Percentiles rank a stretch among this genome's conserved stretches.
Conservation (phyloP, 2,329 filamentous ascomycete species). For the Pseudogymnoascus sp. region DNA sequence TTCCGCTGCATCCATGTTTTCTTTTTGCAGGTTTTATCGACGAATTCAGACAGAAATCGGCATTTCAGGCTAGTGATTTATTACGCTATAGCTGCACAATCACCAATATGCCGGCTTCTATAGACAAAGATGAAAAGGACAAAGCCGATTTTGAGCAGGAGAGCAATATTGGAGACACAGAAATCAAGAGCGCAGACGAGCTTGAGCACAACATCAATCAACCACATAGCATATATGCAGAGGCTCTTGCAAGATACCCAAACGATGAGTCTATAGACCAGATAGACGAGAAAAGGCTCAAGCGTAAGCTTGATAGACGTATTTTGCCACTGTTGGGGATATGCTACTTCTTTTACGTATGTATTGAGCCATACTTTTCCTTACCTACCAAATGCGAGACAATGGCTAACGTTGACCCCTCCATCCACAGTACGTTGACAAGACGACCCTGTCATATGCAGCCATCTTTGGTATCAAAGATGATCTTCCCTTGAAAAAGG, state of each 20-base stretch:
- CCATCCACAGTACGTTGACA: conserved; percentile 36
- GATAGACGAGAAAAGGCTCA: conserved; percentile 28
- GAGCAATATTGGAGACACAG: neutral
- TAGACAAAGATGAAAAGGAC: neutral
- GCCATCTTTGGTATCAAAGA: conserved; percentile 53
- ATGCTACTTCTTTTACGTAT: conserved; percentile 27
- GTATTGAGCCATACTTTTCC: neutral
- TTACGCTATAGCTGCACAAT: neutral
- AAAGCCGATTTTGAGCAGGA: neutral
- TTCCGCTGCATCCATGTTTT: neutral
- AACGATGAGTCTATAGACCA: conserved; percentile 31
- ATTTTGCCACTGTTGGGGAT: conserved; percentile 34
- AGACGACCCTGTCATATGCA: conserved; percentile 48
- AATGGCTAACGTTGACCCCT: neutral
- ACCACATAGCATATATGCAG: neutral
- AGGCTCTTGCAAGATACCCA: conserved; percentile 7
- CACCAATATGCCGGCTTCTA: neutral
- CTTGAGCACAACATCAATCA: neutral
- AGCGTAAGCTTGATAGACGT: conserved; percentile 33
- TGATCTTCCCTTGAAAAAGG: conserved; percentile 33
- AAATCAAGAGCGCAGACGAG: neutral
- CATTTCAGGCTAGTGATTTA: neutral
- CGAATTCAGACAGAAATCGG: neutral
- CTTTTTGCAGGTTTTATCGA: neutral
- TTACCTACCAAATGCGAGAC: neutral